These are phyloP conservation scores for Daedaleopsis nitida DNA, from an alignment of 768 basidiomycete species.

Conservation along the genomic window DNA sequence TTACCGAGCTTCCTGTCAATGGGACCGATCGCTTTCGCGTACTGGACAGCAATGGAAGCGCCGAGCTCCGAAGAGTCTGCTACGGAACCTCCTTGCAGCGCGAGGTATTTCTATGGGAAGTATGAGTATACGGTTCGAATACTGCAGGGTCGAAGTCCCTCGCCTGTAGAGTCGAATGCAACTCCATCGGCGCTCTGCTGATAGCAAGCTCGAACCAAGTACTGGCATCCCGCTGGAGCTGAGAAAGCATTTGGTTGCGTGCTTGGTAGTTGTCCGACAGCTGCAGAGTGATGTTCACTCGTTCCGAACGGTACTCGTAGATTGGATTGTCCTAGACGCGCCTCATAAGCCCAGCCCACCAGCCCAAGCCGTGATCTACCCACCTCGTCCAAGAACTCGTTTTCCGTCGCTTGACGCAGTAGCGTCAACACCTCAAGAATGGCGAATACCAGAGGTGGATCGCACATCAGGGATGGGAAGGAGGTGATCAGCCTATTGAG, in stretches of 20 bases:
- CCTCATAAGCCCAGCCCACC: neutral
- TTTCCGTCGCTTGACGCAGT: conserved; percentile 84
- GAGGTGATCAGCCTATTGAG: conserved; percentile 84
- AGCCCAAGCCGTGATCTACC: neutral
- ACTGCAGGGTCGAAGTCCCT: conserved; percentile 18
- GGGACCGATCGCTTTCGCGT: conserved; percentile 79
- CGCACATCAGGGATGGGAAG: conserved; percentile 95
- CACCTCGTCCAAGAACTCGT: conserved; percentile 91
- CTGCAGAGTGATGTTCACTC: conserved; percentile 71
- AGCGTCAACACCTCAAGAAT: conserved; percentile 92
- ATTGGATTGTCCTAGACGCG: conserved; percentile 77
- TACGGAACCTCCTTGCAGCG: conserved; percentile 69
- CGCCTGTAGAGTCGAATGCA: conserved; percentile 92
- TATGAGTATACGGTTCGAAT: neutral
- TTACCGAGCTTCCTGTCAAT: conserved; percentile 75
- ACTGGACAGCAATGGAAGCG: conserved; percentile 85
- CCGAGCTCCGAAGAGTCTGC: conserved; percentile 86
- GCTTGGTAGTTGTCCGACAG: conserved; percentile 85
- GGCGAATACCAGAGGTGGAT: conserved; percentile 81
- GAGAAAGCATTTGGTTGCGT: conserved; percentile 80
- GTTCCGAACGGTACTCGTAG: conserved; percentile 81
- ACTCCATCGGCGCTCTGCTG: conserved; percentile 85
- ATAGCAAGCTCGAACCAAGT: conserved; percentile 88
- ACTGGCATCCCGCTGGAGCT: conserved; percentile 72
- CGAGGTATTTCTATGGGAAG: conserved; percentile 78